Evolutionary conservation across 2,329 filamentous ascomycete genomes (phyloP).

Genomic region (Cladosporium sp.): DNA sequence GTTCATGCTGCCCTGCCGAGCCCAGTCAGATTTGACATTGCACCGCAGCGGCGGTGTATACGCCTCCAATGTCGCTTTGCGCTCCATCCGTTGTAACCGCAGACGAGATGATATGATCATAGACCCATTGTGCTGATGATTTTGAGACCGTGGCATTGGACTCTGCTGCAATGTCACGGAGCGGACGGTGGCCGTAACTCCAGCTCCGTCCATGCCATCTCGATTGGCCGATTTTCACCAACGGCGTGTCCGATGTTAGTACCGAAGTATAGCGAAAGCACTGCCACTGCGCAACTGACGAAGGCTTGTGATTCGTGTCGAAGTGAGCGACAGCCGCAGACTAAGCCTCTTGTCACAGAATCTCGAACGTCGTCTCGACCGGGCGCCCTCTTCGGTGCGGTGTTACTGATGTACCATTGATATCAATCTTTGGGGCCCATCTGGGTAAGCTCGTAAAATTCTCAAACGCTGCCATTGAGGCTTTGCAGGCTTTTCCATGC

Average conservation of each 20-base stretch:
- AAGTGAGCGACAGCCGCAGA: neutral
- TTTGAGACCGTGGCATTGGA: neutral
- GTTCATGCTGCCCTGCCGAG: neutral
- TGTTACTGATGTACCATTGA: neutral
- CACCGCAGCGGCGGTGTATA: neutral
- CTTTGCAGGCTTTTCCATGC: slow-evolving; percentile 4
- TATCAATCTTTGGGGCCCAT: neutral
- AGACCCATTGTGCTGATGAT: neutral
- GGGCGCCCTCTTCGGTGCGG: neutral
- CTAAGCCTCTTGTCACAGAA: neutral
- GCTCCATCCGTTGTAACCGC: neutral
- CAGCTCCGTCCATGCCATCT: neutral
- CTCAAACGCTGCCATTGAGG: slow-evolving; percentile 29
- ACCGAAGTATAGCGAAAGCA: neutral
- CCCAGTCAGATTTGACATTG: neutral
- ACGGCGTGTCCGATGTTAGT: neutral
- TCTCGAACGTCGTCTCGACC: neutral
- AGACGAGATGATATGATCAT: neutral
- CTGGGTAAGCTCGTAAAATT: neutral
- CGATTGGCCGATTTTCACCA: neutral
- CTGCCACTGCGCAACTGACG: neutral
- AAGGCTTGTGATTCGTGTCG: neutral
- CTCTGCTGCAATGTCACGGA: neutral
- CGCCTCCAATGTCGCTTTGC: neutral
- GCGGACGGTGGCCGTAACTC: neutral